Evolutionary conservation across 2,329 filamentous ascomycete species (phyloP).

Genomic region (Colletotrichum salicis): DNA sequence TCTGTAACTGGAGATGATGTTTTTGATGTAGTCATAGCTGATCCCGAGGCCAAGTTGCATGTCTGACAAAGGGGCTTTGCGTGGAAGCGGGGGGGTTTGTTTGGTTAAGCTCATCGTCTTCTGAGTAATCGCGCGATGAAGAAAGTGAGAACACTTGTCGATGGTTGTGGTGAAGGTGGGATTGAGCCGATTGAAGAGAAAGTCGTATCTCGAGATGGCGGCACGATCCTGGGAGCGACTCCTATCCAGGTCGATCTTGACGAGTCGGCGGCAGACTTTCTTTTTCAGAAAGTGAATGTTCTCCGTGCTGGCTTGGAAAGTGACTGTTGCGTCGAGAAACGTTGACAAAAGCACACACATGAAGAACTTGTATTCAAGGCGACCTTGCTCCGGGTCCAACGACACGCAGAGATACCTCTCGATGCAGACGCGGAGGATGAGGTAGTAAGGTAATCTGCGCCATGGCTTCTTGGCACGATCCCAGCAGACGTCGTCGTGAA

Average conservation of each 20-base stretch:
- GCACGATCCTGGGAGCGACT: conserved; percentile 26
- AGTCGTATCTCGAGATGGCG: conserved; percentile 38
- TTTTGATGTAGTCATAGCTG: conserved; percentile 48
- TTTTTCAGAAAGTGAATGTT: conserved; percentile 52
- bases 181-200: conserved; percentile 43
- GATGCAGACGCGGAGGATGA: conserved; percentile 68
- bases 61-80: conserved; percentile 45
- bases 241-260: conserved; percentile 63
- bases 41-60: conserved; percentile 52
- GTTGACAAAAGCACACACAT: conserved; percentile 59
- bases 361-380: conserved; percentile 66
- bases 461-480: conserved; percentile 62
- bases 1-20: background rate
- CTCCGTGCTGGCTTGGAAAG: conserved; percentile 46
- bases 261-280: conserved; percentile 67
- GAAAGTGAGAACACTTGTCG: conserved; percentile 39
- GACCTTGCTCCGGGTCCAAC: conserved; percentile 54
- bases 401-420: conserved; percentile 60
- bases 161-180: conserved; percentile 45
- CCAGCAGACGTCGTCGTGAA: conserved; percentile 71
- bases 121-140: conserved; percentile 50
- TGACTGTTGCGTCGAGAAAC: conserved; percentile 54
- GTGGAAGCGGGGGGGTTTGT: conserved; percentile 53
- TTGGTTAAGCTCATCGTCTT: conserved; percentile 52
- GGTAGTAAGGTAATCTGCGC: conserved; percentile 71